Base-by-base conservation (phyloP, 768 basidiomycete species). In the Cystofilobasidium ferigula region DNA sequence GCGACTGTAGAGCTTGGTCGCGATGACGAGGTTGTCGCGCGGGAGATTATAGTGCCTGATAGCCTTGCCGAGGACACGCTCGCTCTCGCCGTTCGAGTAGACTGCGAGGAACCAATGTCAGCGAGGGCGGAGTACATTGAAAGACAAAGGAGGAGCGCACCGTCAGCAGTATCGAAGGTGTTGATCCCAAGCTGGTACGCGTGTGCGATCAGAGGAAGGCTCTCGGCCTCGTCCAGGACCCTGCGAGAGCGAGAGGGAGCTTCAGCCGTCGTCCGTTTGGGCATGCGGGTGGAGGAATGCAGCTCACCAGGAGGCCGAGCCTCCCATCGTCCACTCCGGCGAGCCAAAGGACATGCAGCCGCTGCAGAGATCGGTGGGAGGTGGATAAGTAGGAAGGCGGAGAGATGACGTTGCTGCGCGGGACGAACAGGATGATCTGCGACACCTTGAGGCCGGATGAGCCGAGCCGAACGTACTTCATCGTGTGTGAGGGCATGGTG, bases 401-500 rank as follows among this genome's bases (percentile, higher is more conserved):
- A 36, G 18, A 59, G n/a, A n/a, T n/a, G n/a, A n/a, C n/a, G n/a
- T n/a, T 16, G 38, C 38, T 40, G 16, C 9, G 38, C 16, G 16
- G 3, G 16, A 34, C 62, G 51, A 26, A 64, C 64, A 65, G 58
- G 43, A 65, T 65, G 57, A 65, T 42, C 58, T 65, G 35, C 0
- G 64, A 65, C 26, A 60, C 57, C 22, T 65, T 65, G 35, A 65
- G 40, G 20, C 64, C 64, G 3, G 64, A 65, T 26, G 40, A 45
- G 1, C 63, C 63, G 20, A 64, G 54, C 7, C 63, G 63, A 7
- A 64, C 63, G 63, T 64, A 64, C 24, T 54, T 18, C 60, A 61
- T 61, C 60, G 34, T 61, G 60, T 26, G 24, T 2, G 26, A 61
- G 42, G 60, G 38, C 32, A 47, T 42, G 43, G 14, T 34, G 35